phyloP scores from a whole-genome alignment of 139 green algal genomes.

The Chlorella sp. region DNA sequence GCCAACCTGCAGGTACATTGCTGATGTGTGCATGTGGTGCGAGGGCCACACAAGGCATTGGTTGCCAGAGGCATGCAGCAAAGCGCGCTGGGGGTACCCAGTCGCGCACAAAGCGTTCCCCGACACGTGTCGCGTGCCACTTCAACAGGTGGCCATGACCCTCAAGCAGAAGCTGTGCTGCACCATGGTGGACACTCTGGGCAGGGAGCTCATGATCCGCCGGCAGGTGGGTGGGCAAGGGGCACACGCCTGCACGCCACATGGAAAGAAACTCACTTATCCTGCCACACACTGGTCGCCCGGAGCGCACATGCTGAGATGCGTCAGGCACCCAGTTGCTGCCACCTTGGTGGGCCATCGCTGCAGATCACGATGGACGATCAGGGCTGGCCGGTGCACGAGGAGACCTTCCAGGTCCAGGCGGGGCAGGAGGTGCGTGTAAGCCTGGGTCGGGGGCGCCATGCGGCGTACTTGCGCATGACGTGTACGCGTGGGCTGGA shows the following conservation, averaged over 20 bases:
- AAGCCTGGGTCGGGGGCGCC: background rate
- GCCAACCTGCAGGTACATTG: conserved; percentile 44
- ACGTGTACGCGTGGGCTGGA: background rate
- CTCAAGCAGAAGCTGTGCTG: conserved; percentile 61
- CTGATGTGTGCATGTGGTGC: background rate
- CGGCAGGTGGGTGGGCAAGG: conserved; percentile 31
- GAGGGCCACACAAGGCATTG: background rate
- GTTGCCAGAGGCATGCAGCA: background rate
- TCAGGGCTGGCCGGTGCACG: conserved; percentile 67
- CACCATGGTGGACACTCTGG: conserved; percentile 78
- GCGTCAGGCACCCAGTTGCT: background rate
- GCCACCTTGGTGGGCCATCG: background rate
- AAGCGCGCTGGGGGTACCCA: background rate
- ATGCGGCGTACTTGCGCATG: background rate
- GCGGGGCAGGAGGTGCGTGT: conserved; percentile 29
- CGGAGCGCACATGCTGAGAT: background rate
- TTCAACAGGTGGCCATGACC: conserved; percentile 60
- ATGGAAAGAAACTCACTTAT: too few relatives aligned
- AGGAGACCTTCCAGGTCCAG: conserved; percentile 35
- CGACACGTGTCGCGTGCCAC: too few relatives aligned
- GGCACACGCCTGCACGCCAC: too few relatives aligned
- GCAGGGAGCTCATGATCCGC: conserved; percentile 64
- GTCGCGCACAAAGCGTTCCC: too few relatives aligned
- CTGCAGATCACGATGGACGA: conserved; percentile 45
- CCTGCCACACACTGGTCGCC: background rate